Evolutionary conservation across 768 basidiomycete genomes (phyloP), one percentile per base, ranked within the genome.

Genomic region (Amanita thiersii): DNA sequence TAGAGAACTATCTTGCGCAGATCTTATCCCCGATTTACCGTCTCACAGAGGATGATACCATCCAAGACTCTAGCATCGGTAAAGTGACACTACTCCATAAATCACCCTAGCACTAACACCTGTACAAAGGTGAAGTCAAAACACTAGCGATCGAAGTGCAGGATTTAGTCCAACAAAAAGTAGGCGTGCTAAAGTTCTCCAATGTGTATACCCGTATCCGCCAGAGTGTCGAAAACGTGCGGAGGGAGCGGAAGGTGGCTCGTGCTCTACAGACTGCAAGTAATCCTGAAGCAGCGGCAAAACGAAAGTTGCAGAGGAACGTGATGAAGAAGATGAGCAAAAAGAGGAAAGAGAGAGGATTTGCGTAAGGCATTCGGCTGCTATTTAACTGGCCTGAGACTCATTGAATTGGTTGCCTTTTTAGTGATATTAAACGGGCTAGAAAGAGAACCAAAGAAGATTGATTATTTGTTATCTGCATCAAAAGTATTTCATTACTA

Each of bases 1-100:
- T 89, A 0, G 77, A 86, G 49, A 65, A 61, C 18, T 94, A 84
- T 63, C 66, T 94, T 21, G 71, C 81, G 2, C 91, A 96, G 54
- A 82, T 97, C 19, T 64, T 97, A 6, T 79, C 81, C 2, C 94
- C 96, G 0, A 62, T 92, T 0, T 86, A 93, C 56, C 82, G 92
- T 21, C 73, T 99, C 37, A 68, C 77, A 2, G 92, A 96, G 50
- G 92, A 96, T 50, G 86, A 88, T 50, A 83, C 79, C 4, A 75
- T 90, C 21, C 76, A 77, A 6, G 90, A 92, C 62, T 39, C 69
- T 1, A 77, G 80, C 33, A 83, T 91, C 72, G 81, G 90, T 90
- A 52, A 19, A 43, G 29, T 19, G 17, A 26, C 34, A 32, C 17
- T 2, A 15, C 20, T 19, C n/a, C 17, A 17, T 20, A 33, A 17